Evolutionary conservation across 2,329 filamentous ascomycete genomes (phyloP).

Genomic region (Myotisia sp.): DNA sequence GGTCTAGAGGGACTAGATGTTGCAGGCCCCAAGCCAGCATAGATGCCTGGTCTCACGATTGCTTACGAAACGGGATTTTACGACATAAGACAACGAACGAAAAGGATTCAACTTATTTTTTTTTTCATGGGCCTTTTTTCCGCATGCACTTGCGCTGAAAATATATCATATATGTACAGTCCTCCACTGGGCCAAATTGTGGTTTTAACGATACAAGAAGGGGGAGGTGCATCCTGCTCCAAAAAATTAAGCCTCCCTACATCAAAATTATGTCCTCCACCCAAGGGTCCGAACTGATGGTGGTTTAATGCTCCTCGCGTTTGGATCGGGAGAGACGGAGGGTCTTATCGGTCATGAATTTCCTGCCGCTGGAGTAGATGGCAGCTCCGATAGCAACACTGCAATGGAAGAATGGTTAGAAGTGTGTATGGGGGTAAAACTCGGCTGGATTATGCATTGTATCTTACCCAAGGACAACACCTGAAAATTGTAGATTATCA

Average conservation of each 20-base stretch:
- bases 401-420: constrained; percentile 14
- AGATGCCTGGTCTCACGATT: constrained; percentile 18
- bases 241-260: constrained; percentile 1
- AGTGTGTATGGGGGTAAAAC: constrained; percentile 11
- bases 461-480: constrained; percentile 71
- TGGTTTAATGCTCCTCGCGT: constrained; percentile 24
- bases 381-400: constrained; percentile 61
- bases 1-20: constrained; percentile 86
- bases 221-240: constrained; percentile 4
- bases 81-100: neutral
- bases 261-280: no score
- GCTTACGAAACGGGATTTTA: neutral
- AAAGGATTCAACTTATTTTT: neutral
- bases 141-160: constrained; percentile 1
- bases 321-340: constrained; percentile 70
- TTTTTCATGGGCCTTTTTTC: constrained; percentile 1
- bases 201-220: constrained; percentile 3
- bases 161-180: constrained; percentile 5
- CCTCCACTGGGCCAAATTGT: constrained; percentile 1
- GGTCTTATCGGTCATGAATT: constrained; percentile 80
- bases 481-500: constrained; percentile 35
- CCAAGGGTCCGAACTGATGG: no score
- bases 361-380: constrained; percentile 65
- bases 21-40: constrained; percentile 73
- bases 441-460: constrained; percentile 9